Percentiles rank a stretch among this genome's conserved stretches.
phyloP scores from a whole-genome alignment of 345 rosid genomes.

The Clausena lansium region DNA sequence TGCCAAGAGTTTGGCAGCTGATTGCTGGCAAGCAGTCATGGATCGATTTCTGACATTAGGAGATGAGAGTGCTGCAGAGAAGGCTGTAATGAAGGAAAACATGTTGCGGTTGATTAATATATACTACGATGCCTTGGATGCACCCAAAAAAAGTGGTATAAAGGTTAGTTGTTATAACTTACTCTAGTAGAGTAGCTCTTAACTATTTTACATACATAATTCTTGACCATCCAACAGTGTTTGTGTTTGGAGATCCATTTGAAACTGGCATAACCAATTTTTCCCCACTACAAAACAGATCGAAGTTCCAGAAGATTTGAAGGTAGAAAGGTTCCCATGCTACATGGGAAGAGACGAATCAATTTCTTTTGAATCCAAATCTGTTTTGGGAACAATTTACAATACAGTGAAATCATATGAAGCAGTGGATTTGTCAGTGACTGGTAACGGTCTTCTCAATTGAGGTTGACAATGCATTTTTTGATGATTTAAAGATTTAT shows the following conservation, averaged over 20 bases:
- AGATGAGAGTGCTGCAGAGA: slow-evolving; percentile 40
- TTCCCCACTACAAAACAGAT: slow-evolving; percentile 29
- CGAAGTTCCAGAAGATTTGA: slow-evolving; percentile 44
- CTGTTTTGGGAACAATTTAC: slow-evolving; percentile 63
- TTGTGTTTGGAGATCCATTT: background rate
- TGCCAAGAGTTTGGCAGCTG: slow-evolving; percentile 59
- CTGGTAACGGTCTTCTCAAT: slow-evolving; percentile 33
- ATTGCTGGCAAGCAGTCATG: slow-evolving; percentile 71
- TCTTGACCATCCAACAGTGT: background rate
- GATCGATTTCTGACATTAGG: slow-evolving; percentile 57
- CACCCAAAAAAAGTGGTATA: slow-evolving; percentile 53
- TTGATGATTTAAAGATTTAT: background rate
- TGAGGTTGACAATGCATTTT: background rate
- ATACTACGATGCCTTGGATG: slow-evolving; percentile 85
- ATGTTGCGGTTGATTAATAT: slow-evolving; percentile 42
- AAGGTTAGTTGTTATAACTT: slow-evolving; percentile 33
- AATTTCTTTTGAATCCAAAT: slow-evolving; percentile 42
- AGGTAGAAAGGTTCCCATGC: slow-evolving; percentile 50
- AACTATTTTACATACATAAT: background rate
- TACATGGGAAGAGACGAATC: slow-evolving; percentile 44
- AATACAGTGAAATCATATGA: slow-evolving; percentile 37
- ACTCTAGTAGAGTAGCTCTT: background rate
- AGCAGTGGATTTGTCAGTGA: slow-evolving; percentile 20
- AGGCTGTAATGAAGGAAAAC: slow-evolving; percentile 32
- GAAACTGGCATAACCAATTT: background rate